Conservation (phyloP, 495 filamentous ascomycete species). For the Trichoderma parareesei region DNA sequence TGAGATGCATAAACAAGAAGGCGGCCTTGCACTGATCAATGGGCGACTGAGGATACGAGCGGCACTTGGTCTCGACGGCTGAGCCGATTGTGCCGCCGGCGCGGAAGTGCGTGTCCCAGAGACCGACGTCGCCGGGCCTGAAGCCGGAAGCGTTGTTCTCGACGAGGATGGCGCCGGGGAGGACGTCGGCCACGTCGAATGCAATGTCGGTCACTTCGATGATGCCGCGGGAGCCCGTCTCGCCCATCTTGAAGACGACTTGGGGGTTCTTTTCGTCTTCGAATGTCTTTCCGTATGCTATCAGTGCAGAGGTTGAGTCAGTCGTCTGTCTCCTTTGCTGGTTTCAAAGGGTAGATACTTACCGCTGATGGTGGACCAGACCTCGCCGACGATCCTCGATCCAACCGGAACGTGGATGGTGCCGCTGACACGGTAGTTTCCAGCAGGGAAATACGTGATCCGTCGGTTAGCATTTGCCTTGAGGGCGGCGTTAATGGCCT, state of each 20-base stretch:
- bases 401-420: conserved; percentile 48
- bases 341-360: conserved; percentile 16
- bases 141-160: conserved; percentile 39
- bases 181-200: conserved; percentile 42
- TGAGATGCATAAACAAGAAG: conserved; percentile 43
- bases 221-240: conserved; percentile 43
- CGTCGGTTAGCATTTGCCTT: conserved; percentile 28
- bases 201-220: conserved; percentile 51
- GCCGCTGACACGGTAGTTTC: conserved; percentile 37
- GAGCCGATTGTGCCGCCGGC: conserved; percentile 48
- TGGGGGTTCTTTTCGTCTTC: conserved; percentile 39
- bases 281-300: conserved; percentile 32
- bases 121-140: conserved; percentile 40
- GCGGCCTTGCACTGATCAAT: conserved; percentile 42
- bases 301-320: conserved; percentile 22
- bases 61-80: conserved; percentile 33
- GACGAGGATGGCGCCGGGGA: conserved; percentile 43
- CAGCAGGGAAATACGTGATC: conserved; percentile 38
- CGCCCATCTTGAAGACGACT: conserved; percentile 50
- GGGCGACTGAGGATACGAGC: conserved; percentile 9
- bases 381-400: conserved; percentile 38
- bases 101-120: conserved; percentile 50
- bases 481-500: conserved; percentile 32
- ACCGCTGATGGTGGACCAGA: conserved; percentile 30
- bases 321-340: not conserved